Evolutionary conservation across 768 basidiomycete genomes (phyloP).

Genomic region (Xerocomellus chrysenteron): DNA sequence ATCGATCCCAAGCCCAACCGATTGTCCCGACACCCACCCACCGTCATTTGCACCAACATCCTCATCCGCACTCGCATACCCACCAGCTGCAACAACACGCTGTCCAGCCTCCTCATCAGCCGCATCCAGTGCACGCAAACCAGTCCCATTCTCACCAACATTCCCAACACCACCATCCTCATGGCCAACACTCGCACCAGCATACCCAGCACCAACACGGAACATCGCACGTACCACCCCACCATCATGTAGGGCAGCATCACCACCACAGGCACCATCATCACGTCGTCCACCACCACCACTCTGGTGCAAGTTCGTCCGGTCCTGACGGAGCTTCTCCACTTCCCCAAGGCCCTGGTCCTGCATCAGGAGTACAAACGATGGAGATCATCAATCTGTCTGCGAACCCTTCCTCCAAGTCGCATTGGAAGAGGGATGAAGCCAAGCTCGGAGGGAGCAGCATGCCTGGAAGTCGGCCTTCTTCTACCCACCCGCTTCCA

Average conservation of each 20-base stretch:
- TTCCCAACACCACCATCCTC: conserved; percentile 30
- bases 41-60: conserved; percentile 35
- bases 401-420: conserved; percentile 28
- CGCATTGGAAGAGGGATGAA: conserved; percentile 43
- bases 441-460: conserved; percentile 24
- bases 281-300: conserved; percentile 50
- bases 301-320: conserved; percentile 32
- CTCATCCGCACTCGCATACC: conserved; percentile 34
- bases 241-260: conserved; percentile 48
- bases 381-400: conserved; percentile 54
- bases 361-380: conserved; percentile 39
- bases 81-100: conserved; percentile 32
- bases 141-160: conserved; percentile 34
- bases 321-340: conserved; percentile 27
- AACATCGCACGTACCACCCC: conserved; percentile 39
- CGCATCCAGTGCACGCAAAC: conserved; percentile 28
- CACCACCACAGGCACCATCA: conserved; percentile 46
- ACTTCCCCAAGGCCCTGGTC: conserved; percentile 38
- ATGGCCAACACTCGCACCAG: conserved; percentile 33
- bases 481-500: conserved; percentile 38
- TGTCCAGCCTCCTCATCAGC: conserved; percentile 21
- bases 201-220: conserved; percentile 32
- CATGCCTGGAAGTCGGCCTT: conserved; percentile 36
- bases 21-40: conserved; percentile 25
- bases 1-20: conserved; percentile 28